Evolutionary conservation across 352 stramenopile genomes (phyloP).

Genomic region (Globisporangium rhizosaccharum): DNA sequence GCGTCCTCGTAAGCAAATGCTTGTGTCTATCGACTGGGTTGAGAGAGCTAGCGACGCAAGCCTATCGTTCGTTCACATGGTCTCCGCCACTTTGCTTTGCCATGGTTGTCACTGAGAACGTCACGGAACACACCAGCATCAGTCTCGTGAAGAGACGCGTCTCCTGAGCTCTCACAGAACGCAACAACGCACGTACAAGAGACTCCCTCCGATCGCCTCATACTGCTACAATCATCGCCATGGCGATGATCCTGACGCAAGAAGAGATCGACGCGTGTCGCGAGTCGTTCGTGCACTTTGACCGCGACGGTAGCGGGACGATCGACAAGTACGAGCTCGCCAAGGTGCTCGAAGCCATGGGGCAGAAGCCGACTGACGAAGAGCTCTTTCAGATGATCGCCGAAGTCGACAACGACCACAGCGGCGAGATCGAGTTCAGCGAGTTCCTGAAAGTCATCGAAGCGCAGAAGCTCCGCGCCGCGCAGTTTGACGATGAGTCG

Average conservation of each 20-base stretch:
- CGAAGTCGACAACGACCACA: conserved; percentile 92
- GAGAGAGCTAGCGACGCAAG: too few relatives aligned
- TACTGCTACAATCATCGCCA: not conserved
- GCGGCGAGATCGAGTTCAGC: conserved; percentile 95
- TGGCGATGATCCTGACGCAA: conserved; percentile 89
- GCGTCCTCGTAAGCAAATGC: too few relatives aligned
- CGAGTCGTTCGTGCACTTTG: conserved; percentile 96
- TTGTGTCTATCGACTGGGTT: too few relatives aligned
- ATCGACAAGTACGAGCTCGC: conserved; percentile 94
- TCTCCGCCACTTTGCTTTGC: too few relatives aligned
- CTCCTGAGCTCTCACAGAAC: not conserved
- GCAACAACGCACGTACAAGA: not conserved
- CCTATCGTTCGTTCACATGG: too few relatives aligned
- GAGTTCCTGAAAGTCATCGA: conserved; percentile 98
- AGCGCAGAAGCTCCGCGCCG: conserved; percentile 93
- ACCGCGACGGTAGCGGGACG: conserved; percentile 93
- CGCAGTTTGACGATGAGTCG: conserved; percentile 94
- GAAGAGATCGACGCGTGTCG: conserved; percentile 95
- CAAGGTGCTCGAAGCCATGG: conserved; percentile 96
- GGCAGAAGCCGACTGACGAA: conserved; percentile 95
- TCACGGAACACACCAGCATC: too few relatives aligned
- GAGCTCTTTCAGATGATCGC: conserved; percentile 97
- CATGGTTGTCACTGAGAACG: too few relatives aligned
- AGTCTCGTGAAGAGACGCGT: too few relatives aligned
- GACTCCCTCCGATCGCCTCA: not conserved